Evolutionary conservation across 108 stramenopile genomes (phyloP), one percentile per base, ranked within the genome.

Genomic region (Conticribra guillardii): DNA sequence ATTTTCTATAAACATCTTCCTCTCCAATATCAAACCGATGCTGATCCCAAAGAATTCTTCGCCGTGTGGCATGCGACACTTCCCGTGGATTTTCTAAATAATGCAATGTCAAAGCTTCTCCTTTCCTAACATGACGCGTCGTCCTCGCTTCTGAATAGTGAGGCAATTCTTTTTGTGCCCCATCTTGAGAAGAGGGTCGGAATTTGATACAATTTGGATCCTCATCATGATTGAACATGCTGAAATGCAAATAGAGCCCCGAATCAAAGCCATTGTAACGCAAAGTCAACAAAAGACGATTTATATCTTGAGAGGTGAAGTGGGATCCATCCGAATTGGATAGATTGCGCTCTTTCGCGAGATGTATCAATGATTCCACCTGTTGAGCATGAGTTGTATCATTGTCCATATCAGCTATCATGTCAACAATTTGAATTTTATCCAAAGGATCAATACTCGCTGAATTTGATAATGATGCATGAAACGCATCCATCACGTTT

Each of bases 1-100:
- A 68, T 37, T 32, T 32, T 22, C 67, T 50, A 11, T 71, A 71
- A 9, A 28, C 19, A 44, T 34, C 65, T 21, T 78, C 63, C 4
- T 52, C 85, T 11, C 89, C 88, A 76, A 94, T 91, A 60, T 94
- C 92, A 66, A 94, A 94, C 1, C 86, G 76, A 79, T 90, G 92
- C 55, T 94, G 92, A 23, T 94, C 88, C 85, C 84, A 91, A 9
- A 94, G 71, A 66, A 86, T 61, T 26, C 51, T 52, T 56, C 92
- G 74, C 29, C 89, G 47, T 0, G 84, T 80, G 2, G 92, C 86
- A 74, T 91, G 89, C 7, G 84, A 82, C 51, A 88, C 68, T 49
- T 88, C 74, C 15, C 83, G 59, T 28, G 92, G 88, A 77, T 77
- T 69, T 45, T 82, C 81, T 0, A 90, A 49, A 55, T 94, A 94